Conservation (phyloP, 2,329 filamentous ascomycete genomes). For the Neospermospora avenae region DNA sequence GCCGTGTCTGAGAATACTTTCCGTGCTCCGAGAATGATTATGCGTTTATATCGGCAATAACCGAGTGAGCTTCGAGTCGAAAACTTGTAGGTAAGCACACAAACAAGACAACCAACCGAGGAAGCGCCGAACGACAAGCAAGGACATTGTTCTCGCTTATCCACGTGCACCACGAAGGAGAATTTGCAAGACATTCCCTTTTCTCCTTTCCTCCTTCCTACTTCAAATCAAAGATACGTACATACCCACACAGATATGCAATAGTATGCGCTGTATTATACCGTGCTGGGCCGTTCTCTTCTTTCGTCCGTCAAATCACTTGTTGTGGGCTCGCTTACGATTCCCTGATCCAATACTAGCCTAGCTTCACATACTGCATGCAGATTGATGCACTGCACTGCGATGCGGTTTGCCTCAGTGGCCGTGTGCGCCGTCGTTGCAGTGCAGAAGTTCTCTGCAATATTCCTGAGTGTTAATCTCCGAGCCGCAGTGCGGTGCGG, state of each 20-base stretch:
- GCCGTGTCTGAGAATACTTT: neutral
- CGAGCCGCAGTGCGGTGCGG: neutral
- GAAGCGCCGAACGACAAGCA: too few species aligned
- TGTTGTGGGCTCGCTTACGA: neutral
- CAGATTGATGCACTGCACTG: neutral
- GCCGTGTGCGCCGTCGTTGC: neutral
- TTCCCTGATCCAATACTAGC: neutral
- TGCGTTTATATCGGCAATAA: neutral
- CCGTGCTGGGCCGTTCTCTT: neutral
- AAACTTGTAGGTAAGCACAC: neutral
- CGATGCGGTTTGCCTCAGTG: too few species aligned
- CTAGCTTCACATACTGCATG: neutral
- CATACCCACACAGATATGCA: neutral
- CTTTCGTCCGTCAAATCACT: neutral
- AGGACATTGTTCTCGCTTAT: neutral
- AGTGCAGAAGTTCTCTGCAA: neutral
- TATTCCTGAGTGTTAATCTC: slow-evolving; percentile 8
- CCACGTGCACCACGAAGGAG: neutral
- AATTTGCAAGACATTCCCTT: neutral
- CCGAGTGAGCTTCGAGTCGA: too few species aligned
- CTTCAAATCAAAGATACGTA: neutral
- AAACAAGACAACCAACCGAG: neutral
- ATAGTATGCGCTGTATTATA: slow-evolving; percentile 7
- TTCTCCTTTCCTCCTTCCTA: neutral
- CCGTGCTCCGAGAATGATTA: neutral